Percentiles rank a stretch among this genome's conserved stretches.
Evolutionary conservation across 192 early-diverging fungal species (phyloP).

Genomic region (Umbelopsis ramanniana): DNA sequence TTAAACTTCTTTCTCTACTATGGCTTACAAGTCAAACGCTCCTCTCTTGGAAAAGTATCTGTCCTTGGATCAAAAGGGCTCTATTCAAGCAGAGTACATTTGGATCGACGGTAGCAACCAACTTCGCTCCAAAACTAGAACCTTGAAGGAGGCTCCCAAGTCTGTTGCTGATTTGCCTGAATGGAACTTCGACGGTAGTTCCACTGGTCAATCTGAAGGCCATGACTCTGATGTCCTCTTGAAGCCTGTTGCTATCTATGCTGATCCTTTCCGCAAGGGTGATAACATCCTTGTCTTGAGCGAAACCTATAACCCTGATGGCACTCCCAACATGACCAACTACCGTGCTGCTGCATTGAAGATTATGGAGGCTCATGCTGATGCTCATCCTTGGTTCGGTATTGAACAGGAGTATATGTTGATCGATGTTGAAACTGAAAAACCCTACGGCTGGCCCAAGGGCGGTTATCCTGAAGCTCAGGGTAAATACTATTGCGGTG

Average conservation of each 20-base stretch:
- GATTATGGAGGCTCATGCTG: conserved; percentile 45
- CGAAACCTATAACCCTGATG: conserved; percentile 59
- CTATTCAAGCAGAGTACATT: conserved; percentile 57
- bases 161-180: conserved; percentile 46
- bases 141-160: conserved; percentile 41
- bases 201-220: conserved; percentile 57
- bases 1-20: not conserved
- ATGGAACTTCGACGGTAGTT: conserved; percentile 63
- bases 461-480: conserved; percentile 59
- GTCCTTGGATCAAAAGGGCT: conserved; percentile 50
- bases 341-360: conserved; percentile 45
- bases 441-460: conserved; percentile 61
- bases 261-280: conserved; percentile 58
- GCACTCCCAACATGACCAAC: conserved; percentile 59
- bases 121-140: conserved; percentile 54
- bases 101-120: conserved; percentile 57
- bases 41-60: conserved; percentile 53
- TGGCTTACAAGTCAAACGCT: conserved; percentile 37
- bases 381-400: conserved; percentile 56
- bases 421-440: conserved; percentile 48
- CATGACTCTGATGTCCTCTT: conserved; percentile 59
- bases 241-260: conserved; percentile 50
- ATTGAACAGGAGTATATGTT: conserved; percentile 64
- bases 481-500: conserved; percentile 62
- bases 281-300: conserved; percentile 57